A percentile compares a stretch with the other conserved stretches of the same genome.
These are phyloP conservation scores for Naganishia liquefaciens DNA, from an alignment of 1,284 basidiomycete genomes.

Conservation along the genomic window DNA sequence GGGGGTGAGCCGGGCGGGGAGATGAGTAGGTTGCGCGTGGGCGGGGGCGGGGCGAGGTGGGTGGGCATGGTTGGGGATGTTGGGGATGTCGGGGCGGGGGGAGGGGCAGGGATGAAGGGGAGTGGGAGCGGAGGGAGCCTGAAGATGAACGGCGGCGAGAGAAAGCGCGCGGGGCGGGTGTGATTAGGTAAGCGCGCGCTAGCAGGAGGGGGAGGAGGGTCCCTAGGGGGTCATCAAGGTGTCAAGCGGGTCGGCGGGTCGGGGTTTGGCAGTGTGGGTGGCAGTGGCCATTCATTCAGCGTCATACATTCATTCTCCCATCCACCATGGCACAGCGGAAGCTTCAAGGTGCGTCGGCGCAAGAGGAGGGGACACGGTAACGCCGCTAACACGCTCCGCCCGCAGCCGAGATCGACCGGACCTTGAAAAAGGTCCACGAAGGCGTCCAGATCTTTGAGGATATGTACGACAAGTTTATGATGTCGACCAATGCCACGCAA, in stretches of 20 bases:
- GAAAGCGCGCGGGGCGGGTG: neutral
- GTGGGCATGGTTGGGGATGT: conserved; percentile 36
- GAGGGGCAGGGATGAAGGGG: conserved; percentile 55
- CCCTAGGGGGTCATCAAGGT: neutral
- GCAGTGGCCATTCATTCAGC: neutral
- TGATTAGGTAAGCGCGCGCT: conserved; percentile 24
- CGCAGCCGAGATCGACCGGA: conserved; percentile 92
- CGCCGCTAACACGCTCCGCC: neutral
- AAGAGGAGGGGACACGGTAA: neutral
- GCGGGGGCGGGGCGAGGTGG: conserved; percentile 70
- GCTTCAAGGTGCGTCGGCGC: conserved; percentile 21
- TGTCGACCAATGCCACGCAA: conserved; percentile 83
- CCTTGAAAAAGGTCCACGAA: conserved; percentile 88
- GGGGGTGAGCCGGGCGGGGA: conserved; percentile 98
- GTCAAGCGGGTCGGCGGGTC: no score
- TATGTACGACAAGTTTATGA: conserved; percentile 95
- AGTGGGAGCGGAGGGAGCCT: conserved; percentile 69
- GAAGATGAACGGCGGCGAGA: conserved; percentile 49
- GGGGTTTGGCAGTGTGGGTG: no score
- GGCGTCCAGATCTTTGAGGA: conserved; percentile 92
- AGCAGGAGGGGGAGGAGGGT: no score
- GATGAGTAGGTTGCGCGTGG: conserved; percentile 93
- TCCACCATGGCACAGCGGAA: conserved; percentile 27
- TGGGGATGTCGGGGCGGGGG: conserved; percentile 5
- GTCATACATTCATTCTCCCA: neutral